Base-by-base conservation (phyloP, 78 protist genomes). In the Bodo saltans region DNA sequence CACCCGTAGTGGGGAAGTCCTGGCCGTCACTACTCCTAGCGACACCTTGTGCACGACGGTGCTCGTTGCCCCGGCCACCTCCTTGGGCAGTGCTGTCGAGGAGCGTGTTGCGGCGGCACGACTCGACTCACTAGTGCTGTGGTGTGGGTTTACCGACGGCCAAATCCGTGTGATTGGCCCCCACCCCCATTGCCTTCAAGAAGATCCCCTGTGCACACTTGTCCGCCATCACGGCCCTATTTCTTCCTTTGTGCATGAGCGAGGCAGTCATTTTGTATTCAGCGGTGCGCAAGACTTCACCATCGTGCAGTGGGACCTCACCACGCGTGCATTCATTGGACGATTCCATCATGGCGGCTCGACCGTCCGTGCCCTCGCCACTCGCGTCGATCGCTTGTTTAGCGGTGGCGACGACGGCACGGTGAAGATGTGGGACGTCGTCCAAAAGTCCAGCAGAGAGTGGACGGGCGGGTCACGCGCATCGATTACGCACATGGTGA, bases 101-200 rank as follows among this genome's bases (percentile, higher is more conserved):
- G n/a, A n/a, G n/a, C n/a, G n/a, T n/a, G n/a, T n/a, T n/a, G n/a
- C n/a, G n/a, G n/a, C n/a, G n/a, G n/a, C n/a, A n/a, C n/a, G n/a
- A n/a, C n/a, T n/a, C n/a, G n/a, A n/a, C n/a, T n/a, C n/a, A n/a
- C n/a, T n/a, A n/a, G n/a, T n/a, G n/a, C 68, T 76, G 69, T 76
- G 81, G 81, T 47, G 69, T 1, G 81, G 81, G 33, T 76, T 67
- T 38, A 76, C 81, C 41, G 81, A 76, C 35, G 67, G 42, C 35
- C 8, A 42, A 27, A 39, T 76, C 17, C 35, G 81, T 3, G 81
- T 76, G 37, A 3, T 76, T 38, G 34, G 12, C 35, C 27, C 72
- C 8, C 38, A 74, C 67, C 79, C 79, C 35, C n/a, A n/a, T n/a
- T n/a, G n/a, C n/a, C 17, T 47, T 8, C 8, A 8, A 17, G 17